Base-by-base conservation (phyloP, 495 filamentous ascomycete species). In the Usnea hakonensis region DNA sequence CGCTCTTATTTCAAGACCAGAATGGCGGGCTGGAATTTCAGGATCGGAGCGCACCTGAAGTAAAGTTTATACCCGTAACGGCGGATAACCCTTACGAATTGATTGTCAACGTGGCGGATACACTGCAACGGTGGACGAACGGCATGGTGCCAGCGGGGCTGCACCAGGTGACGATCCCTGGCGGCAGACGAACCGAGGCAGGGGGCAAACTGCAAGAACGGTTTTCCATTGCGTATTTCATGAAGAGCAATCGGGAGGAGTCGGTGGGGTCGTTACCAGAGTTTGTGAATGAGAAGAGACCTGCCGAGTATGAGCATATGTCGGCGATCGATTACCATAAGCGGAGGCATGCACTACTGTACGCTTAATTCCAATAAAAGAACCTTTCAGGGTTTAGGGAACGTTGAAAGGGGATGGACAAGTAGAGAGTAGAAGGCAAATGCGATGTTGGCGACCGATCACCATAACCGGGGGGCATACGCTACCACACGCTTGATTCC, bases 1-100 rank as follows among this genome's bases (percentile, higher is more conserved):
- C 78, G 0, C 70, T 82, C 59, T 70, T 81, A 2, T 78, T 80
- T 65, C 78, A 81, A 58, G 78, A 82, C 60, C 64, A 62, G 0
- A 68, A 70, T 0, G 76, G 79, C 6, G 79, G 78, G 0, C 58
- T 82, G 2, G 74, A 81, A 61, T 65, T 79, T 1, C 70, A 79
- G 57, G 71, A 77, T 23, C 69, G 74, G 30, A 52, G 62, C 17
- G 21, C 35, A 3, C 52, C 67, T 10, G 77, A 75, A 0, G 67
- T 59, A 6, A 48, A 48, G 23, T 84, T 82, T 57, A 59, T 77
- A 14, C 68, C 74, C 33, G 76, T 74, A 14, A 64, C 62, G 28
- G 16, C 28, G 16, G 73, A 73, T 13, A 60, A 75, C 43, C 64
- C 66, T 21, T 70, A 72, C 30, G 71, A 74, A n/a, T 63, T 78